phyloP scores from a whole-genome alignment of 441 rosid species.

The Adansonia grandidieri region DNA sequence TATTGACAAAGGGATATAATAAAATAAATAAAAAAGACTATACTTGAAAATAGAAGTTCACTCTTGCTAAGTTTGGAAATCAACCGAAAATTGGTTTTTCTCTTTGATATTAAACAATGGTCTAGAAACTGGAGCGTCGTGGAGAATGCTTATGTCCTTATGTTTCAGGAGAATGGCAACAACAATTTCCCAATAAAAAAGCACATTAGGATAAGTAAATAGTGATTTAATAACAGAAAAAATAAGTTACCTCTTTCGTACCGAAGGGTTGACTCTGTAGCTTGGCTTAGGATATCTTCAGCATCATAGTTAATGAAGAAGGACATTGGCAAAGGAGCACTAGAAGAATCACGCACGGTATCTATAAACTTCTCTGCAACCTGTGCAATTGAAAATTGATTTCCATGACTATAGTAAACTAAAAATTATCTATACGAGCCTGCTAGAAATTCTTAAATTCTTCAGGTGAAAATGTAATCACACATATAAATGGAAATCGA shows the following conservation, averaged over 20 bases:
- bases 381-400: constrained; percentile 30
- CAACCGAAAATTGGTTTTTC: neutral
- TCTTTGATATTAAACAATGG: neutral
- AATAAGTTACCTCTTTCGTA: constrained; percentile 52
- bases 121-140: neutral
- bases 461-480: constrained; percentile 3
- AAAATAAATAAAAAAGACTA: neutral
- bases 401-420: neutral
- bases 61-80: neutral
- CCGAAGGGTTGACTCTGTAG: constrained; percentile 57
- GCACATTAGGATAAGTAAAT: neutral
- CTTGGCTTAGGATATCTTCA: constrained; percentile 63
- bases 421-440: neutral
- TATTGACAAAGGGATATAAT: neutral
- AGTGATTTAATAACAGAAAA: neutral
- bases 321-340: constrained; percentile 51
- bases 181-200: neutral
- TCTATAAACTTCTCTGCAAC: constrained; percentile 60
- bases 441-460: neutral
- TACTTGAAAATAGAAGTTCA: neutral
- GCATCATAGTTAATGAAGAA: constrained; percentile 57
- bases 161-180: neutral
- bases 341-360: constrained; percentile 48
- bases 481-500: neutral
- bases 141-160: neutral